A percentile compares a stretch with the other conserved stretches of the same genome.
Conservation (phyloP, 2,329 filamentous ascomycete species). For the Xylariaceae sp. region DNA sequence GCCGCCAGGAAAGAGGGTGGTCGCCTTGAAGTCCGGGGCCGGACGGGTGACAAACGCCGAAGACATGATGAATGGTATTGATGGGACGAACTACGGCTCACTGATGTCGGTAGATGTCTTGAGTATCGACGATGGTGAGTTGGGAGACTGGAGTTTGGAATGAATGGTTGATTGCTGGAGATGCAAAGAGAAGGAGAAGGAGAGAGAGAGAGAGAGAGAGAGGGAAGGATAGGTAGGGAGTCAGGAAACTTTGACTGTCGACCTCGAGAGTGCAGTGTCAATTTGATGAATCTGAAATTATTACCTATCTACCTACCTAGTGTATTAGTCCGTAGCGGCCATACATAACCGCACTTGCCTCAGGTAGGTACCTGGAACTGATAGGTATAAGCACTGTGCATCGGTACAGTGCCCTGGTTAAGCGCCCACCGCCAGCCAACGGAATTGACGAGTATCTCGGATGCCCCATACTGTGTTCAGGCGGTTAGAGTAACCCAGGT, state of each 20-base stretch:
- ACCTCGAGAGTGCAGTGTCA: too few species aligned
- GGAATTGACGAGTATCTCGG: too few species aligned
- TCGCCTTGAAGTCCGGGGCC: conserved; percentile 45
- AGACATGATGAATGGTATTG: conserved; percentile 34
- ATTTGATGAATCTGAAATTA: too few species aligned
- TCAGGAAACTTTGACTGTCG: not conserved
- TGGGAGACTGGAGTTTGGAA: not conserved
- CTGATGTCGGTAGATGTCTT: not conserved
- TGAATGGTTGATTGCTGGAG: not conserved
- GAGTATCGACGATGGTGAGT: not conserved
- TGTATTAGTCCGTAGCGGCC: too few species aligned
- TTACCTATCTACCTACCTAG: too few species aligned
- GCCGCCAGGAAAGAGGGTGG: conserved; percentile 43
- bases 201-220: not conserved
- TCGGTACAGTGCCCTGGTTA: too few species aligned
- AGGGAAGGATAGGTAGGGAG: not conserved
- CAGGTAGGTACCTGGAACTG: too few species aligned
- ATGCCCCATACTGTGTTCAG: too few species aligned
- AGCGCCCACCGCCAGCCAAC: too few species aligned
- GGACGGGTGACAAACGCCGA: conserved; percentile 43
- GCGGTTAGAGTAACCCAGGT: too few species aligned
- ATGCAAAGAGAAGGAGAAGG: not conserved
- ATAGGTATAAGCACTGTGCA: too few species aligned
- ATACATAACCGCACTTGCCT: too few species aligned
- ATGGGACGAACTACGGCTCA: not conserved